phyloP scores from a whole-genome alignment of 768 basidiomycete species.

The Leccinum arenicola region DNA sequence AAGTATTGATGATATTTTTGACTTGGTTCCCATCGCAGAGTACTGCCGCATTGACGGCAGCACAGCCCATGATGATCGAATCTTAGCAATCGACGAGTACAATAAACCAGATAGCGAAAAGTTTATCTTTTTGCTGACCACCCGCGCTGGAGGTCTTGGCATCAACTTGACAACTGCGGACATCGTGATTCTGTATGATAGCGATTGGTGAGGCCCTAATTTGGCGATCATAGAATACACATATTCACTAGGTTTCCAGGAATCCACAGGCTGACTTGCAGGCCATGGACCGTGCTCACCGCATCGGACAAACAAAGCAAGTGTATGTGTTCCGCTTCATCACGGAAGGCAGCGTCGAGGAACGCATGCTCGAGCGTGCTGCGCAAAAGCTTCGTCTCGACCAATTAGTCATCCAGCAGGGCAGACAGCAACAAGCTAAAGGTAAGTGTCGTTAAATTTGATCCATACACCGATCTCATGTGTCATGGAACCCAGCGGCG shows the following conservation, averaged over 20 bases:
- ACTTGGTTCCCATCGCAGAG: constrained; percentile 42
- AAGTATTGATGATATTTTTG: background rate
- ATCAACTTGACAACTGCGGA: constrained; percentile 96
- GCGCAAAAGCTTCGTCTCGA: constrained; percentile 94
- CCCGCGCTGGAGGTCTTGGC: constrained; percentile 93
- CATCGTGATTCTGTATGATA: constrained; percentile 93
- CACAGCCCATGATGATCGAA: constrained; percentile 96
- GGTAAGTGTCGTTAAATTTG: constrained; percentile 38
- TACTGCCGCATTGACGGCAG: constrained; percentile 97
- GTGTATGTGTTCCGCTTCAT: constrained; percentile 89
- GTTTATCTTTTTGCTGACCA: constrained; percentile 95
- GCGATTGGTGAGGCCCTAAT: constrained; percentile 72
- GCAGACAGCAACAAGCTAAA: constrained; percentile 78
- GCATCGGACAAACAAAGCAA: constrained; percentile 91
- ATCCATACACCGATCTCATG: background rate
- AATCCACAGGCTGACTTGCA: constrained; percentile 99
- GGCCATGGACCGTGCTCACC: constrained; percentile 97
- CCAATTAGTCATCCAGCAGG: constrained; percentile 96
- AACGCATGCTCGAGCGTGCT: constrained; percentile 83
- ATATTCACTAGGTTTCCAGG: constrained; percentile 42
- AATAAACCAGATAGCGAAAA: constrained; percentile 93
- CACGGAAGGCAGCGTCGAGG: constrained; percentile 86
- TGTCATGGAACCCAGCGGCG: constrained; percentile 51
- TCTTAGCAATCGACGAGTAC: constrained; percentile 94
- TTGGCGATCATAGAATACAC: background rate